Conservation (phyloP, 495 filamentous ascomycete genomes). For the Penicillium odoratum region DNA sequence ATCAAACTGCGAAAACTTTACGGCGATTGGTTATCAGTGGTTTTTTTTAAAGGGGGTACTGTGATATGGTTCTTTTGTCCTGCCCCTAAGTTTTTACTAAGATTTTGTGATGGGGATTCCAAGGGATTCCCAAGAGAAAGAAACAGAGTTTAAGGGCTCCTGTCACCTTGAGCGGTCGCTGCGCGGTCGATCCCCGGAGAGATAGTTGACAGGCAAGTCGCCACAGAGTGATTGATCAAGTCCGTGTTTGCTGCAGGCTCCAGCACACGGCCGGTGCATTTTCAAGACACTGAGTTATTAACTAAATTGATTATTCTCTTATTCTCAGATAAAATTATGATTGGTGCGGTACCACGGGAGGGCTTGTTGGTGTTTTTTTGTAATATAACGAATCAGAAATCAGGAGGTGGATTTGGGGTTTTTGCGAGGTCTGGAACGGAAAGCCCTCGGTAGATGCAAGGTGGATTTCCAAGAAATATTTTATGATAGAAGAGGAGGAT, state of each 20-base stretch:
- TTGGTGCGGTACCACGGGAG: constrained; percentile 22
- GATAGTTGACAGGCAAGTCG: constrained; percentile 16
- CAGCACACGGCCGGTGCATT: constrained; percentile 34
- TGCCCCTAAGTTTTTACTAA: not conserved
- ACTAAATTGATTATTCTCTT: constrained; percentile 20
- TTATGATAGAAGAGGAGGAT: not conserved
- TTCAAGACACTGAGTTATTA: constrained; percentile 25
- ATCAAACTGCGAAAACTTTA: too few species aligned
- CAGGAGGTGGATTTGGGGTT: constrained; percentile 9
- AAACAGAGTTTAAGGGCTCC: constrained; percentile 20
- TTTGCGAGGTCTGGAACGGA: constrained; percentile 23
- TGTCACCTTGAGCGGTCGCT: constrained; percentile 28
- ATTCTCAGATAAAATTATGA: constrained; percentile 10
- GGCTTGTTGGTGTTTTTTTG: constrained; percentile 6
- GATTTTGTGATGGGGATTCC: not conserved
- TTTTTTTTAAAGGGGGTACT: too few species aligned
- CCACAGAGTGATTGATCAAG: constrained; percentile 24
- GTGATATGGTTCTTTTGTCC: not conserved
- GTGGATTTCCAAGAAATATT: constrained; percentile 8
- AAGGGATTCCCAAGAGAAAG: too few species aligned
- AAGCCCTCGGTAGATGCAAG: constrained; percentile 27
- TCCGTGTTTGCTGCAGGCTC: constrained; percentile 22
- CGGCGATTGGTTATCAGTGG: too few species aligned
- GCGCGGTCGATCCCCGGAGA: constrained; percentile 36
- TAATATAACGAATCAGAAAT: not conserved